These are phyloP conservation scores for Penicillium sp. DNA, from an alignment of 2,329 filamentous ascomycete species.

Conservation along the genomic window DNA sequence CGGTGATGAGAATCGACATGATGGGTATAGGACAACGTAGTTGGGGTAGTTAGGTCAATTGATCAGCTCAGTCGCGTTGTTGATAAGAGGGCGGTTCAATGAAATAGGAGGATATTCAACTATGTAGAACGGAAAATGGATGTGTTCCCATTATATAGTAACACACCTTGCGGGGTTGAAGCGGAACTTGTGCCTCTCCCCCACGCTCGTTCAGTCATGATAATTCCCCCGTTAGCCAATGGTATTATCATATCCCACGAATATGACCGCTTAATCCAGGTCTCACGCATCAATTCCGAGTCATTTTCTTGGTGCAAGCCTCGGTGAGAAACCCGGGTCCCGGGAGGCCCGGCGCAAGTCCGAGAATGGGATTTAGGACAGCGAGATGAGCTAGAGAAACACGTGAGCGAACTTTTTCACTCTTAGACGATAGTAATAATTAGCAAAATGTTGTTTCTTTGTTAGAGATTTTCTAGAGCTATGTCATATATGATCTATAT, in stretches of 20 bases:
- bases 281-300: constrained; percentile 31
- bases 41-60: background rate
- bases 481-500: background rate
- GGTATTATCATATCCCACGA: background rate
- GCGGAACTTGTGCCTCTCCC: constrained; percentile 8
- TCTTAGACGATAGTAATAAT: background rate
- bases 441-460: background rate
- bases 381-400: background rate
- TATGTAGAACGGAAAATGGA: background rate
- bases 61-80: background rate
- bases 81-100: background rate
- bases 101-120: background rate
- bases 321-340: constrained; percentile 32
- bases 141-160: constrained; percentile 10
- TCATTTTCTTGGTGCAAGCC: background rate
- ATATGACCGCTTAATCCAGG: background rate
- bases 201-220: constrained; percentile 12
- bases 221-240: constrained; percentile 8
- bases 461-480: background rate
- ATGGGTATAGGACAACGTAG: background rate
- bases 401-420: background rate
- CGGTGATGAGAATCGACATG: constrained; percentile 50
- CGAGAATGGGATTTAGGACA: constrained; percentile 15
- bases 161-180: constrained; percentile 13
- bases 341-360: constrained; percentile 31